Evolutionary conservation across 2,329 filamentous ascomycete genomes (phyloP).

Genomic region (Calonectria pauciramosa): DNA sequence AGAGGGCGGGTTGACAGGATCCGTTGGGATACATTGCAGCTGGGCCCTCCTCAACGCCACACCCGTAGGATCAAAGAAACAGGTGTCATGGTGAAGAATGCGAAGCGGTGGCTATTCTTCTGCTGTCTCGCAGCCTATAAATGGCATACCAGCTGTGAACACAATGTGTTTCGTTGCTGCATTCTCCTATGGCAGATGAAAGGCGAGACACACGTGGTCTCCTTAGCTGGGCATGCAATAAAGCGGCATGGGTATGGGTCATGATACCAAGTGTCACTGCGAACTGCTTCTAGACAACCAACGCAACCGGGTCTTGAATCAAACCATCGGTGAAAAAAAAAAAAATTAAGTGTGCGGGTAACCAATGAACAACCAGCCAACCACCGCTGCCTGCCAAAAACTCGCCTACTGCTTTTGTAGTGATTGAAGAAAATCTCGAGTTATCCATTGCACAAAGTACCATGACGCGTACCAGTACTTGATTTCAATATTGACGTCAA

Average conservation of each 20-base stretch:
- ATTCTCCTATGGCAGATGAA: neutral
- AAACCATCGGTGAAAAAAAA: conserved; percentile 10
- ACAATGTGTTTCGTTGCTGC: neutral
- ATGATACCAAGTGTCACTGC: neutral
- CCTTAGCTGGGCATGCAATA: neutral
- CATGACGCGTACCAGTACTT: neutral
- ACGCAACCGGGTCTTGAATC: neutral
- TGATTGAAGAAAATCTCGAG: neutral
- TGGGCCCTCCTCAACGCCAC: conserved; percentile 4
- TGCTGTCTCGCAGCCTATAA: neutral
- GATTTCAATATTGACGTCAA: neutral
- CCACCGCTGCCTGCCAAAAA: neutral
- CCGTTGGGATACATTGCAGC: conserved; percentile 6
- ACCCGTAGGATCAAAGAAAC: neutral
- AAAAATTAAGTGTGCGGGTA: neutral
- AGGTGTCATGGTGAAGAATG: neutral
- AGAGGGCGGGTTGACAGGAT: conserved; percentile 1
- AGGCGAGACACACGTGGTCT: conserved; percentile 6
- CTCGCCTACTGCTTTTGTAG: neutral
- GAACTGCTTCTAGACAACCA: neutral
- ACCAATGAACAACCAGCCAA: neutral
- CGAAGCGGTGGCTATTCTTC: neutral
- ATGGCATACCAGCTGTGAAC: neutral
- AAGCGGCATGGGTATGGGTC: neutral
- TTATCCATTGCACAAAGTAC: neutral